Base-by-base conservation (phyloP, 768 basidiomycete species). In the Termitomyces sp. region DNA sequence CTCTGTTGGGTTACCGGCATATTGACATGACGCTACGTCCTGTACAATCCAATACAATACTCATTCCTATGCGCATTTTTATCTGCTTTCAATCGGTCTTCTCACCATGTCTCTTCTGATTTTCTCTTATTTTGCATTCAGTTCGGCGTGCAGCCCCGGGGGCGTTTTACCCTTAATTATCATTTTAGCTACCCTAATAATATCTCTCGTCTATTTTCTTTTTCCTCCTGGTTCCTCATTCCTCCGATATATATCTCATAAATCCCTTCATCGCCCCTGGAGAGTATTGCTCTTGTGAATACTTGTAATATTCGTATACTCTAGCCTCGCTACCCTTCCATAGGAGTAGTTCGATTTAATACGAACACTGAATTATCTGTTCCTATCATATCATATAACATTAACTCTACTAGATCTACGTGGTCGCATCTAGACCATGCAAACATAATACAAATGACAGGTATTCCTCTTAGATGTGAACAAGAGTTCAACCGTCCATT, bases 231-330 rank as follows among this genome's bases (percentile, higher is more conserved):
- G 58, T 55, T 60, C 28, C 54, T 57, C 51, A 55, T 51, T 54
- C 60, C 56, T 40, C 43, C 48, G 22, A 52, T 57, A 57, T 40
- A 58, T 66, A 64, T 64, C 57, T 59, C 63, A 63, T 51, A 57
- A 63, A 55, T 51, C 57, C 54, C 52, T 52, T 48, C 51, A 43
- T 48, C 41, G 46, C 49, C 33, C 40, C 28, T 44, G 48, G 48
- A 56, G 46, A 55, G 56, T 54, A 53, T 58, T 53, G 59, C 63
- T 57, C 52, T 60, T 44, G 46, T 51, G 51, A 60, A 58, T 64
- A 64, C 58, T 65, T 73, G 71, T 72, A 72, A 69, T 72, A 67
- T 45, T 61, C 65, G 63, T 62, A 49, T 68, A 70, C 64, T 45
- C 62, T 72, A 74, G 68, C 55, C 57, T 64, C 48, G 59, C 60